A percentile compares a stretch with the other conserved stretches of the same genome.
phyloP scores from a whole-genome alignment of 345 rosid species.

The Euphorbia pulcherrima region DNA sequence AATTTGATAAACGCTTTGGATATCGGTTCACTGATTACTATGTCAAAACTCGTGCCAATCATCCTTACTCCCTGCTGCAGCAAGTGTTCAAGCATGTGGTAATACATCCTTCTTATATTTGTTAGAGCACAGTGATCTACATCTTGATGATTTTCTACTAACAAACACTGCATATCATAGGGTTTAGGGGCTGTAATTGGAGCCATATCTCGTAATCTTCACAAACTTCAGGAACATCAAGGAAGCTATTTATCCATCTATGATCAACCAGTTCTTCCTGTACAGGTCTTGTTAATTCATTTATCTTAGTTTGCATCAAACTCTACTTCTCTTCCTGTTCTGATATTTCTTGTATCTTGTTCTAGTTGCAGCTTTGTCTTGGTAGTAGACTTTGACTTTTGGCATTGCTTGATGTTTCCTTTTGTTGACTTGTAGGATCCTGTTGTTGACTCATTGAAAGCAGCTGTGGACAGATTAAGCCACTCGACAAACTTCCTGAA shows the following conservation, averaged over 20 bases:
- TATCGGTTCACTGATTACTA: constrained; percentile 88
- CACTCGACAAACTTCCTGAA: constrained; percentile 80
- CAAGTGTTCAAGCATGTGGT: constrained; percentile 99
- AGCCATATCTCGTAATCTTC: constrained; percentile 95
- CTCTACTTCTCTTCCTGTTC: background rate
- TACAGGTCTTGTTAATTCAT: constrained; percentile 51
- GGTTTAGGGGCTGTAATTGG: constrained; percentile 98
- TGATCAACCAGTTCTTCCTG: constrained; percentile 81
- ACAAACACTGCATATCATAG: constrained; percentile 34
- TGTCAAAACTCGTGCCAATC: constrained; percentile 93
- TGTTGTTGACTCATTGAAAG: constrained; percentile 67
- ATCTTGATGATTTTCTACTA: constrained; percentile 15
- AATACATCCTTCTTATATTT: constrained; percentile 26
- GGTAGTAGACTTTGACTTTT: background rate
- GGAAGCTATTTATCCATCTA: constrained; percentile 94
- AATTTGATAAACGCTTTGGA: constrained; percentile 93
- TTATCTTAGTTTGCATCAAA: constrained; percentile 5
- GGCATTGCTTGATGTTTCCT: constrained; percentile 12
- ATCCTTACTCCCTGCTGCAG: constrained; percentile 97
- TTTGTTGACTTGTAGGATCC: constrained; percentile 59
- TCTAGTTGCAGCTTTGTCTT: constrained; percentile 3
- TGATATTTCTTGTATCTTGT: background rate
- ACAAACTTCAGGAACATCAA: constrained; percentile 89
- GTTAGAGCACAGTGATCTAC: background rate
- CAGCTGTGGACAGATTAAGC: constrained; percentile 82